Conservation (phyloP, 75 land plant species). For the Picea sitchensis region DNA sequence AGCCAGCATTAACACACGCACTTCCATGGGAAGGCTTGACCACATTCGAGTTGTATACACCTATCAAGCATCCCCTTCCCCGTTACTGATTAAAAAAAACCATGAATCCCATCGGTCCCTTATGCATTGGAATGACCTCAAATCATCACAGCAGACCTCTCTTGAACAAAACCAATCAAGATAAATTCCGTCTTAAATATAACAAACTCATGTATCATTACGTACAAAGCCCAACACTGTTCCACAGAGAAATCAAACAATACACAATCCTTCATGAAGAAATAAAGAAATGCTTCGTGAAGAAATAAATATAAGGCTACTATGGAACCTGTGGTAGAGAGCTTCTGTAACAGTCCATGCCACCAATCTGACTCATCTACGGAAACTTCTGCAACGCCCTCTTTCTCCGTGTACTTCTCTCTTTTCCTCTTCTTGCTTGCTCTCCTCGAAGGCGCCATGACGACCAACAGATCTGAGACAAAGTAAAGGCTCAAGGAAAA, state of each 20-base stretch:
- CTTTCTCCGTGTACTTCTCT: neutral
- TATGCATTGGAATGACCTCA: neutral
- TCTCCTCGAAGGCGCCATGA: neutral
- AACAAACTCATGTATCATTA: neutral
- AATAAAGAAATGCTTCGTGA: neutral
- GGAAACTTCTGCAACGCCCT: neutral
- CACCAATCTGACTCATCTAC: neutral
- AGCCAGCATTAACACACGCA: neutral
- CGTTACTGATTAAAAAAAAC: no score
- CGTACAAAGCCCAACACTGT: neutral
- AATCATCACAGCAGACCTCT: neutral
- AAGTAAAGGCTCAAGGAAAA: neutral
- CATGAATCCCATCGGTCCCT: no score
- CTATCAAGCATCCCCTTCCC: no score
- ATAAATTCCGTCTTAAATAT: no score
- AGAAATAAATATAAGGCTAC: neutral
- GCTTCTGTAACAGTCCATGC: neutral
- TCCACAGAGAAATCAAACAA: neutral
- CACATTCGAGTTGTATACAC: no score
- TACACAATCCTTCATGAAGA: neutral
- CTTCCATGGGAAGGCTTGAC: no score
- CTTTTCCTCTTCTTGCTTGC: constrained; percentile 1
- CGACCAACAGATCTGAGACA: neutral
- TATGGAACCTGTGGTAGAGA: neutral
- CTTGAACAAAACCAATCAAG: no score